Conservation (phyloP, 768 basidiomycete species). For the Mycena rosella region DNA sequence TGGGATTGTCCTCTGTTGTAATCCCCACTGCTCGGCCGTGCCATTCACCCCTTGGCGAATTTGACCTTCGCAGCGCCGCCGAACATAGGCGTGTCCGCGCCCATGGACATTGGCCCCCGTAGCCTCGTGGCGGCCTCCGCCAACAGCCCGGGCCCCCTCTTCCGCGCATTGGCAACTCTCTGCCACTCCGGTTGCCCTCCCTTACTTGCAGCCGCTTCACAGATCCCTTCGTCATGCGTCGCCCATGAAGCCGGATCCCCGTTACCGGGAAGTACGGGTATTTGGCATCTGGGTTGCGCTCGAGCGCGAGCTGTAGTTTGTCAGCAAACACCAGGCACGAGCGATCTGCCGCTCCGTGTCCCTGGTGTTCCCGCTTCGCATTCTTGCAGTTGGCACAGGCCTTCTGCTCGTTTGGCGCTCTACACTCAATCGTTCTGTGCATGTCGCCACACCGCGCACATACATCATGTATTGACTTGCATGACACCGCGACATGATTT, state of each 20-base stretch:
- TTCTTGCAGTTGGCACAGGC: slow-evolving; percentile 45
- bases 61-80: no score
- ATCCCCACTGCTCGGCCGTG: neutral
- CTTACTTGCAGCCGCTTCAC: neutral
- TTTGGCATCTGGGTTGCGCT: slow-evolving; percentile 30
- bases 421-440: slow-evolving; percentile 41
- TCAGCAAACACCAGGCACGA: slow-evolving; percentile 37
- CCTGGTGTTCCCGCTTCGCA: slow-evolving; percentile 8
- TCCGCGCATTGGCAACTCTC: neutral
- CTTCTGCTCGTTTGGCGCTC: neutral
- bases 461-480: slow-evolving; percentile 16
- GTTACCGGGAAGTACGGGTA: slow-evolving; percentile 36
- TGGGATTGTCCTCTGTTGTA: neutral
- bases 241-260: slow-evolving; percentile 27
- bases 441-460: slow-evolving; percentile 36
- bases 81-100: neutral
- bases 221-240: neutral
- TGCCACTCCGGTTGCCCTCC: neutral
- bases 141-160: neutral
- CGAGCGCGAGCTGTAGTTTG: slow-evolving; percentile 18
- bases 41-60: neutral
- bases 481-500: slow-evolving; percentile 36
- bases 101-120: neutral
- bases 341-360: slow-evolving; percentile 47
- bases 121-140: neutral